These are phyloP conservation scores for Chaetomium sp. DNA, from an alignment of 2,329 filamentous ascomycete genomes.

Conservation along the genomic window DNA sequence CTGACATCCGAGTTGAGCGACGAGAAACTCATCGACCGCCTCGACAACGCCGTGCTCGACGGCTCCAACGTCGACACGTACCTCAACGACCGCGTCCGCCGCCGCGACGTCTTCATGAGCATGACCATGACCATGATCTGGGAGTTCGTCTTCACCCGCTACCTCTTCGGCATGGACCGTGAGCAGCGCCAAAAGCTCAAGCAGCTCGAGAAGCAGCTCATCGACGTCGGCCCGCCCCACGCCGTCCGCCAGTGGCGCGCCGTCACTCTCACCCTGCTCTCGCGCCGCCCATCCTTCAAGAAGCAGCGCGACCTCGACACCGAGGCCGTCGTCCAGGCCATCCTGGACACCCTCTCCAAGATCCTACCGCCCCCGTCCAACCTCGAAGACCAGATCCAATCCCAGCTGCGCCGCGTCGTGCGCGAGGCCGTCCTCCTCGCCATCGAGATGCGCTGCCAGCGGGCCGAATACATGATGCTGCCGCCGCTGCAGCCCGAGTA, in stretches of 20 bases:
- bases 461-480: slow-evolving; percentile 98
- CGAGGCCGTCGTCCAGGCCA: slow-evolving; percentile 90
- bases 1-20: slow-evolving; percentile 82
- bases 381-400: slow-evolving; percentile 76
- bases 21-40: slow-evolving; percentile 88
- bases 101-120: slow-evolving; percentile 96
- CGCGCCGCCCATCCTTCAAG: slow-evolving; percentile 76
- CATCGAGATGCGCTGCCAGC: slow-evolving; percentile 95
- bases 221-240: slow-evolving; percentile 80
- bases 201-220: slow-evolving; percentile 85
- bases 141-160: slow-evolving; percentile 97
- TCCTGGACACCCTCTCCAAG: slow-evolving; percentile 79
- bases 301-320: slow-evolving; percentile 85
- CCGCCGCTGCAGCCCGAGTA: slow-evolving; percentile 94
- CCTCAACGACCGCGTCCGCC: slow-evolving; percentile 81
- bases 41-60: slow-evolving; percentile 93
- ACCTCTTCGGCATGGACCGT: slow-evolving; percentile 97
- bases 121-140: slow-evolving; percentile 99
- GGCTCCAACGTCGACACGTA: slow-evolving; percentile 90
- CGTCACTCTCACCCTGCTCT: slow-evolving; percentile 86
- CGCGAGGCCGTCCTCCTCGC: slow-evolving; percentile 85
- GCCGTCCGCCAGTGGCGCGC: slow-evolving; percentile 98
- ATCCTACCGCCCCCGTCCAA: slow-evolving; percentile 86
- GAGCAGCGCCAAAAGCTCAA: slow-evolving; percentile 98
- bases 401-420: slow-evolving; percentile 85